These are phyloP conservation scores for Apophysomyces trapeziformis DNA, from an alignment of 371 early-diverging fungal genomes.

Conservation along the genomic window DNA sequence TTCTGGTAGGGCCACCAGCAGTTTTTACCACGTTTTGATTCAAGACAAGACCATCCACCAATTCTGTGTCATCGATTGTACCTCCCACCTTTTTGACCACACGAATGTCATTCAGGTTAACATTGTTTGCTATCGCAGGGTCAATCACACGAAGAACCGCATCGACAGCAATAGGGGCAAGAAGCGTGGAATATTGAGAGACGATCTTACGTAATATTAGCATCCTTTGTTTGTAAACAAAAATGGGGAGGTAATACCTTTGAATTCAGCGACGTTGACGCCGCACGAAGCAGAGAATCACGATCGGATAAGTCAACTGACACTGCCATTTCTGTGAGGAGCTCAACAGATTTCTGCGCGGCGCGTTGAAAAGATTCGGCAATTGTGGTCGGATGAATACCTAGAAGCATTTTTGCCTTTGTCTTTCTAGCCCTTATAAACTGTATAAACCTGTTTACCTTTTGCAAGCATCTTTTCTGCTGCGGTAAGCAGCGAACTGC, in stretches of 20 bases:
- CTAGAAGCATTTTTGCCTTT: conserved; percentile 24
- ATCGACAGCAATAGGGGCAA: conserved; percentile 97
- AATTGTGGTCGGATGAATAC: conserved; percentile 97
- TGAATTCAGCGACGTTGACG: conserved; percentile 95
- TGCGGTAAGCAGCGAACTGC: conserved; percentile 86
- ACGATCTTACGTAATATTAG: conserved; percentile 65
- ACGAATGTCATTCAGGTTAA: conserved; percentile 93
- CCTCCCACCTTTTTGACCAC: conserved; percentile 97
- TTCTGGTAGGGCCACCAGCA: conserved; percentile 90
- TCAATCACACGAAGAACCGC: conserved; percentile 93
- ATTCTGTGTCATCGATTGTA: conserved; percentile 95
- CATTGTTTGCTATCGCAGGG: conserved; percentile 78
- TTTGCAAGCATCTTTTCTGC: conserved; percentile 88
- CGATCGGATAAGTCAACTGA: conserved; percentile 83
- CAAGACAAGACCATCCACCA: conserved; percentile 91
- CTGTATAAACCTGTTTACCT: conserved; percentile 48
- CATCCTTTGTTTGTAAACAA: no score
- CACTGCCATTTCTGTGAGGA: conserved; percentile 86
- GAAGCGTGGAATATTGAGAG: conserved; percentile 89
- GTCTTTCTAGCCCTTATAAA: no score
- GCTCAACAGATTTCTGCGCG: conserved; percentile 81
- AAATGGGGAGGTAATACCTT: conserved; percentile 62
- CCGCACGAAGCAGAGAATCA: conserved; percentile 89
- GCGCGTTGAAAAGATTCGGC: conserved; percentile 94
- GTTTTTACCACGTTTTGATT: conserved; percentile 85